A percentile compares a stretch with the other conserved stretches of the same genome.
These are phyloP conservation scores for Naganishia antarctica DNA, from an alignment of 768 basidiomycete species.

Conservation along the genomic window DNA sequence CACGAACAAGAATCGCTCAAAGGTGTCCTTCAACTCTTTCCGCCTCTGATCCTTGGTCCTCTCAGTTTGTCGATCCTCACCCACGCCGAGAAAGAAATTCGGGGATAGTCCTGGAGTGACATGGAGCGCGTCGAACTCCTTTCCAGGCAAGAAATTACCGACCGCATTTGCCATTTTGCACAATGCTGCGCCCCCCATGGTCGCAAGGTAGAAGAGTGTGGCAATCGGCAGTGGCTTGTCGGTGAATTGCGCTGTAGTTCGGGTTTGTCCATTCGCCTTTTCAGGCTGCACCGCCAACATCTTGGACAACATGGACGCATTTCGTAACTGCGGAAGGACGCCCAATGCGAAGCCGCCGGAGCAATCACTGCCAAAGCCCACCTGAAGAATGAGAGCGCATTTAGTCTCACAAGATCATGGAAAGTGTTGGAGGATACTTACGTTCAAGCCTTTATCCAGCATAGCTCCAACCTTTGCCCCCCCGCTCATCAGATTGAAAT, in stretches of 20 bases:
- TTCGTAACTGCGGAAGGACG: slow-evolving; percentile 66
- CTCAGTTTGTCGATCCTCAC: slow-evolving; percentile 31
- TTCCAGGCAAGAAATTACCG: slow-evolving; percentile 73
- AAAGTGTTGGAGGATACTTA: slow-evolving; percentile 42
- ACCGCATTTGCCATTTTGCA: slow-evolving; percentile 64
- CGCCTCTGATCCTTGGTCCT: slow-evolving; percentile 39
- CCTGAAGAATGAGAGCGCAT: slow-evolving; percentile 53
- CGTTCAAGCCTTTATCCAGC: slow-evolving; percentile 82
- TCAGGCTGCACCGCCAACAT: slow-evolving; percentile 57
- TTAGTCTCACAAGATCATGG: not conserved
- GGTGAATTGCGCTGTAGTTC: slow-evolving; percentile 33
- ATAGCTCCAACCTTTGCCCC: slow-evolving; percentile 71
- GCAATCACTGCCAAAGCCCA: slow-evolving; percentile 84
- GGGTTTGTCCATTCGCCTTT: slow-evolving; percentile 12
- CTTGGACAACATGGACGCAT: slow-evolving; percentile 68
- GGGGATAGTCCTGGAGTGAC: slow-evolving; percentile 55
- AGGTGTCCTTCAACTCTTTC: slow-evolving; percentile 54
- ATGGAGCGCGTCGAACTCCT: slow-evolving; percentile 83
- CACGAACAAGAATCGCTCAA: slow-evolving; percentile 80
- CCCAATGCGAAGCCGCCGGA: slow-evolving; percentile 82
- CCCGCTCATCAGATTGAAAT: slow-evolving; percentile 84
- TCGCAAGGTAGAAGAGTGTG: slow-evolving; percentile 81
- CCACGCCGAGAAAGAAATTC: slow-evolving; percentile 38
- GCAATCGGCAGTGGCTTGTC: slow-evolving; percentile 63
- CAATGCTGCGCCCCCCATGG: slow-evolving; percentile 80